Conservation (phyloP, 495 filamentous ascomycete genomes). For the Xanthoparmelia taractica region DNA sequence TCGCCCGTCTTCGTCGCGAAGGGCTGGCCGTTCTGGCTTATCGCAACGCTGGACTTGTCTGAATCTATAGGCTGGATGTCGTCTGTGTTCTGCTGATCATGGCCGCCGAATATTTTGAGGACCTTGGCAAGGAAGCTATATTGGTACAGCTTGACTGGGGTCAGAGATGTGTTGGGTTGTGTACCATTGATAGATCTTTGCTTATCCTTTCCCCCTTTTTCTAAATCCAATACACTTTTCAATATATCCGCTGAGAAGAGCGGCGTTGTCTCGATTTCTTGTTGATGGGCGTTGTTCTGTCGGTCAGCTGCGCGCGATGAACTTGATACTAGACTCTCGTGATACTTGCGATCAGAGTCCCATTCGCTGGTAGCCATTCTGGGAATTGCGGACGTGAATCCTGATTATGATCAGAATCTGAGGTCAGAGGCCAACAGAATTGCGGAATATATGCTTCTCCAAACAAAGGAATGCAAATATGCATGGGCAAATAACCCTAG, state of each 20-base stretch:
- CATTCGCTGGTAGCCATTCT: conserved; percentile 6
- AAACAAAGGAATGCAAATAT: neutral
- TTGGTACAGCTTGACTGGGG: neutral
- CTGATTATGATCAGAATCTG: neutral
- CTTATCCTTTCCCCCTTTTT: too few relatives aligned
- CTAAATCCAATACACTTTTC: too few relatives aligned
- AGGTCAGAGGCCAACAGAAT: neutral
- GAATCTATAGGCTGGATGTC: neutral
- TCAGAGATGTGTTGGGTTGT: neutral
- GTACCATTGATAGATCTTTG: neutral
- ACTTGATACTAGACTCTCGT: conserved; percentile 9
- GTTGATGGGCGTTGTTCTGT: conserved; percentile 2
- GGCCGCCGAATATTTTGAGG: conserved; percentile 6
- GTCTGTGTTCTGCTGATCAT: neutral
- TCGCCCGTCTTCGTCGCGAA: conserved; percentile 29
- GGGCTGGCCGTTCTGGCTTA: neutral
- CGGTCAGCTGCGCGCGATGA: neutral
- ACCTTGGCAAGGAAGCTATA: conserved; percentile 19
- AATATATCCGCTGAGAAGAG: conserved; percentile 18
- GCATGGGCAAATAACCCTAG: neutral
- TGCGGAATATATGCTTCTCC: neutral
- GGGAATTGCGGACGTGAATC: neutral
- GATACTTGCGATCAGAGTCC: conserved; percentile 7
- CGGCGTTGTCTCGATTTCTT: conserved; percentile 17
- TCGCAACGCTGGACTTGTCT: neutral